Percentiles rank a stretch among this genome's conserved stretches.
Evolutionary conservation across 805 yeast species (phyloP).

Genomic region (Candida piceae): DNA sequence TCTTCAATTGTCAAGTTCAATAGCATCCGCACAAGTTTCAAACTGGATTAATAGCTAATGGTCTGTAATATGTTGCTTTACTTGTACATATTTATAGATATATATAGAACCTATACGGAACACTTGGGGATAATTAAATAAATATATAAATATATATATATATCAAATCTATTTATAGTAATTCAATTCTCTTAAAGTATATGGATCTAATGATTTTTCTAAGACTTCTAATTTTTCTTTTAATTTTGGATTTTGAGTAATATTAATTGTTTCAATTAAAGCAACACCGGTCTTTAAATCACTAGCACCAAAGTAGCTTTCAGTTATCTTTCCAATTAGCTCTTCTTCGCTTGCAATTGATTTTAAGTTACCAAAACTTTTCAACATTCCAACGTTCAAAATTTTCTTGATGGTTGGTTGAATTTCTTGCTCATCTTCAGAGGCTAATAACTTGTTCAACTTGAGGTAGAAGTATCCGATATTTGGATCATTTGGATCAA

Average conservation of each 20-base stretch:
- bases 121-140: too few species aligned
- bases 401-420: constrained; percentile 21
- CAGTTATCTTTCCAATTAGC: constrained; percentile 9
- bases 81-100: too few species aligned
- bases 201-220: constrained; percentile 16
- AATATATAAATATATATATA: not conserved
- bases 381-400: constrained; percentile 18
- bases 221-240: constrained; percentile 6
- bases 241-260: constrained; percentile 2
- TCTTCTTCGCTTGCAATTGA: constrained; percentile 8
- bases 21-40: constrained; percentile 34
- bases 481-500: constrained; percentile 14
- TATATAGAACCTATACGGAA: too few species aligned
- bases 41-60: constrained; percentile 23
- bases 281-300: constrained; percentile 16
- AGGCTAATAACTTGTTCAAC: constrained; percentile 8
- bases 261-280: constrained; percentile 9
- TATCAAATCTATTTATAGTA: constrained; percentile 10
- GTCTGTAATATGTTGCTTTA: too few species aligned
- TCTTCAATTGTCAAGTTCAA: constrained; percentile 47
- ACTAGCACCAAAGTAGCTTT: constrained; percentile 11
- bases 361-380: constrained; percentile 13
- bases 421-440: constrained; percentile 10
- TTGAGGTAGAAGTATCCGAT: constrained; percentile 18
- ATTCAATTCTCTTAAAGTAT: constrained; percentile 11